A percentile compares a stretch with the other conserved stretches of the same genome.
These are phyloP conservation scores for Cucurbitaria berberidis DNA, from an alignment of 2,329 filamentous ascomycete species.

Conservation along the genomic window DNA sequence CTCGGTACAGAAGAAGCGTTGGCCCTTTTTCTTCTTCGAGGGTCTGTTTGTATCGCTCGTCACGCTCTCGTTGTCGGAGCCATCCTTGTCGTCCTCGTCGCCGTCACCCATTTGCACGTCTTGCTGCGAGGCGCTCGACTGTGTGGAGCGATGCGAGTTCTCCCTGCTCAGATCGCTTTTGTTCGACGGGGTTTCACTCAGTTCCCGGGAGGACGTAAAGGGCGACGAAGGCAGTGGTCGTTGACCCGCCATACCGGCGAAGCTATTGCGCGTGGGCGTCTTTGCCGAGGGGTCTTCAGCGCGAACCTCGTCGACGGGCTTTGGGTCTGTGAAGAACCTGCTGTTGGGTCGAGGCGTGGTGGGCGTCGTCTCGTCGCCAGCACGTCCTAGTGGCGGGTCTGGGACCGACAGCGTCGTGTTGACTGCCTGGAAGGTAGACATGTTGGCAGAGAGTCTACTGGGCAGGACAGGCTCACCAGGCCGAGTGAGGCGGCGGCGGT, in stretches of 20 bases:
- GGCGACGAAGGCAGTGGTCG: constrained; percentile 53
- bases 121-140: constrained; percentile 67
- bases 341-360: constrained; percentile 60
- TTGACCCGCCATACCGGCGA: constrained; percentile 55
- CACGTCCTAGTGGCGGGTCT: constrained; percentile 51
- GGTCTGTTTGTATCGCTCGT: constrained; percentile 70
- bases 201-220: constrained; percentile 54
- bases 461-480: neutral
- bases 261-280: constrained; percentile 68
- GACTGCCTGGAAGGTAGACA: constrained; percentile 67
- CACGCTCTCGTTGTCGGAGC: constrained; percentile 58
- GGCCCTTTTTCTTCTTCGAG: constrained; percentile 93
- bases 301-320: constrained; percentile 40
- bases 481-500: constrained; percentile 3
- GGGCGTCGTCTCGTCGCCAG: constrained; percentile 62
- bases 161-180: constrained; percentile 56
- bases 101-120: constrained; percentile 81
- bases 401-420: constrained; percentile 60
- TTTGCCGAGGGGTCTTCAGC: constrained; percentile 55
- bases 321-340: constrained; percentile 50
- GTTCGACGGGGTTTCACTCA: constrained; percentile 46
- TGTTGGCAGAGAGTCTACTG: constrained; percentile 35
- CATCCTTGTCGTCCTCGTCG: constrained; percentile 65
- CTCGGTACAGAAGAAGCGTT: constrained; percentile 94
- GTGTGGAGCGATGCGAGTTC: constrained; percentile 66